Evolutionary conservation across 2,329 filamentous ascomycete species (phyloP), one percentile per base, ranked within the genome.

Genomic region (Exophiala dermatitidis): DNA sequence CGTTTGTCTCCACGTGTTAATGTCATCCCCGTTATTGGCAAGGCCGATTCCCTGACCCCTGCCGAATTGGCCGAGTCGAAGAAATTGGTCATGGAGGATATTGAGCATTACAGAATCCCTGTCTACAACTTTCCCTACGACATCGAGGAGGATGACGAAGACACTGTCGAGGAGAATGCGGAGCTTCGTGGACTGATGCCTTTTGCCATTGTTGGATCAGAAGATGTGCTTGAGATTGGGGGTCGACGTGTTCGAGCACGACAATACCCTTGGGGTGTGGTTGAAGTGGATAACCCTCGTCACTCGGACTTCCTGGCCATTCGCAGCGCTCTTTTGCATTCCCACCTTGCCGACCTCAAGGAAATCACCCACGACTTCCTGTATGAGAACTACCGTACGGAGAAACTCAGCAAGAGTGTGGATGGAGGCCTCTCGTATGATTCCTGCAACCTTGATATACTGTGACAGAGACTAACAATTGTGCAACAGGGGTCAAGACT

Each of bases 101-200:
- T 98, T 65, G 93, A 98, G 76, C 93, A 98, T 75, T 98, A 98
- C 79, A 87, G 93, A 69, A 98, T 98, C 65, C 93, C 93, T 44
- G 91, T 98, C 62, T 98, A 98, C 82, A 98, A 98, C 82, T 98
- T 98, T 80, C 93, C 93, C 46, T 98, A 98, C 77, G 93, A 98
- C 66, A 95, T 98, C 58, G 93, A 98, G 74, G 93, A 98, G 78
- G 93, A 98, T 66, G 93, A 98, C 63, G 93, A 98, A 76, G 93
- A 98, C 68, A 98, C 93, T 1, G 91, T 98, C 19, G 93, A 98
- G 76, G 93, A 98, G 77, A 98, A 98, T 66, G 93, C 93, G 53
- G 93, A 98, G 77, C 83, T 98, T 56, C 83, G 93, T 71, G 90
- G 93, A 46, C 80, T 98, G 63, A 98, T 98, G 93, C 93, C 93